Base-by-base conservation (phyloP, 1,284 basidiomycete genomes). In the Omphalotus olearius region DNA sequence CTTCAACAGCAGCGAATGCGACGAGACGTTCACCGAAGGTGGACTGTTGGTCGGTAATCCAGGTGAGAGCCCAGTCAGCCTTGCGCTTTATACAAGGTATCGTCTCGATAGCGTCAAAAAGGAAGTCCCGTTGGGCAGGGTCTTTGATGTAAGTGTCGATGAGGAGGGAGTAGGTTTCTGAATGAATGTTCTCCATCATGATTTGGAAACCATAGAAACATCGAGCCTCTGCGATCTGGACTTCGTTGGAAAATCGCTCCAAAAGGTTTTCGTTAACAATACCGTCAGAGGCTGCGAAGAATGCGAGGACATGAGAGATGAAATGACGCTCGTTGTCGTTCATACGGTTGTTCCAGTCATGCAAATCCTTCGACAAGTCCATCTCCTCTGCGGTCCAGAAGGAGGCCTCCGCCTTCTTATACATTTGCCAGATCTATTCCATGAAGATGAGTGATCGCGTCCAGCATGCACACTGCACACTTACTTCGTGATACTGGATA, bases 371-470 rank as follows among this genome's bases (percentile, higher is more conserved):
- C 17, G 93, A 94, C 13, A 98, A 85, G 69, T 98, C 93, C 79
- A 98, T 95, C 73, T 98, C 95, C 69, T 98, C 95, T 1, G 93
- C 92, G 1, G 94, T 98, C 96, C 95, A 98, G 76, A 98, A 98
- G 0, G 90, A 95, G 0, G 88, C 88, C 62, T 92, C 80, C 0
- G 88, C 87, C 66, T 94, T 91, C 73, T 96, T 97, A 80, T 97
- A 97, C 82, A 94, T 90, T 67, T 88, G 85, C 93, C 94, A 97
- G 62, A 97, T 96, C 92, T 96, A 56, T 6, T n/a, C 9, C 30
- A 33, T 13, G 3, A 33, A 26, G 18, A 43, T 50, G 52, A 42
- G 46, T 45, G 39, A 43, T 40, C 45, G 36, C 47, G 45, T 52
- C 30, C 3, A 33, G 30, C 13, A 10, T 9, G 30, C 13, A 33